Percentiles rank a stretch among this genome's conserved stretches.
These are phyloP conservation scores for Nannochloris sp. DNA, from an alignment of 139 green algal genomes.

Conservation along the genomic window DNA sequence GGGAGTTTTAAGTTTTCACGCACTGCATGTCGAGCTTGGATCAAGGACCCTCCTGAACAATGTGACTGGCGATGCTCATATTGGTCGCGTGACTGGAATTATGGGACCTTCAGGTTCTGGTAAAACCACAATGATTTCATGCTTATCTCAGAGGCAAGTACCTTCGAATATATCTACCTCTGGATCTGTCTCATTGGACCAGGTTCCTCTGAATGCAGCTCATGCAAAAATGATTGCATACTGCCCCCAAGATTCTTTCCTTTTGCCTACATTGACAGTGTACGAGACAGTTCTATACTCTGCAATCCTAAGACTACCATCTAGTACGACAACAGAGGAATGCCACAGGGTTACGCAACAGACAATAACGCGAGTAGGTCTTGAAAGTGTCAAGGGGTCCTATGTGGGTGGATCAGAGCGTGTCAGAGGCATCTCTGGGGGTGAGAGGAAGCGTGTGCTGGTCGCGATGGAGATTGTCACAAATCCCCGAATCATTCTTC, in stretches of 20 bases:
- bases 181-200: conserved; percentile 7
- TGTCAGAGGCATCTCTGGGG: conserved; percentile 42
- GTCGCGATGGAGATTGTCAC: conserved; percentile 74
- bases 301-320: conserved; percentile 39
- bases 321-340: conserved; percentile 18
- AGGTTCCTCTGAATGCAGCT: background rate
- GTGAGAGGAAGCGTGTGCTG: conserved; percentile 53
- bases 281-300: conserved; percentile 54
- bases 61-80: conserved; percentile 7
- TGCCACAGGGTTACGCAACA: conserved; percentile 20
- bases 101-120: conserved; percentile 38
- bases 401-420: conserved; percentile 29
- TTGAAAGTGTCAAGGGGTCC: conserved; percentile 26
- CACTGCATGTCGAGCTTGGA: conserved; percentile 1
- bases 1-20: background rate
- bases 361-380: conserved; percentile 33
- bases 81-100: conserved; percentile 23
- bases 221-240: conserved; percentile 24
- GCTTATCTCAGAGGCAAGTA: conserved; percentile 28
- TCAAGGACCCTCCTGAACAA: conserved; percentile 7
- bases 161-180: background rate
- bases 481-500: conserved; percentile 30
- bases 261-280: conserved; percentile 63
- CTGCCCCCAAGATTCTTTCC: conserved; percentile 59
- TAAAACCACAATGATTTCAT: conserved; percentile 61